Evolutionary conservation across 2,329 filamentous ascomycete species (phyloP).

Genomic region (Talaromyces sp.): DNA sequence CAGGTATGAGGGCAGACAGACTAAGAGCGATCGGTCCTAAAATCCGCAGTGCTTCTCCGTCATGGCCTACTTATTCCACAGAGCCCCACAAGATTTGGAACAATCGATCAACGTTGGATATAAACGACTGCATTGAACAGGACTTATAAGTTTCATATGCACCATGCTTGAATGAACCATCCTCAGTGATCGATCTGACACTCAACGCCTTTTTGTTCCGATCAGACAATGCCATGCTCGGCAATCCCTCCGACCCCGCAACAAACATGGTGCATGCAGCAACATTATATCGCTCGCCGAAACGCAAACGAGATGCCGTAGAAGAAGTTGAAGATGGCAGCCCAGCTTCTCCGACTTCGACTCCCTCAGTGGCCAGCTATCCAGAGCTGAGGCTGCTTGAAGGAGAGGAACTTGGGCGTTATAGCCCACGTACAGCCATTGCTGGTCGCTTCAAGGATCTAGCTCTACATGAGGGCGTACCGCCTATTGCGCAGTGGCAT

Average conservation of each 20-base stretch:
- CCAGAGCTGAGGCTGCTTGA: conserved; percentile 29
- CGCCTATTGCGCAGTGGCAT: conserved; percentile 2
- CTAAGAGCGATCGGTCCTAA: background rate
- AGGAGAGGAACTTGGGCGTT: conserved; percentile 28
- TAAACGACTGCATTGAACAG: background rate
- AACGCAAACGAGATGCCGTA: conserved; percentile 32
- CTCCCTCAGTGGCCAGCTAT: conserved; percentile 26
- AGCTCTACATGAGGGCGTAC: conserved; percentile 29
- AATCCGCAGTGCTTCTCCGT: background rate
- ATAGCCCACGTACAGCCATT: conserved; percentile 37
- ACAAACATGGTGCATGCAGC: conserved; percentile 26
- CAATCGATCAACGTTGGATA: background rate
- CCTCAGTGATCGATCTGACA: background rate
- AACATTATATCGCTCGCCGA: conserved; percentile 27
- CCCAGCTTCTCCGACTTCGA: conserved; percentile 30
- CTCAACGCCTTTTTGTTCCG: background rate
- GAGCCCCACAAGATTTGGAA: background rate
- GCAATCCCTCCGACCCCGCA: conserved; percentile 21
- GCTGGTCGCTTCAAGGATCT: conserved; percentile 37
- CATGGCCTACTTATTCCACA: background rate
- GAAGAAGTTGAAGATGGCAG: conserved; percentile 25
- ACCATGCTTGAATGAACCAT: background rate
- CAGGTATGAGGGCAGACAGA: background rate
- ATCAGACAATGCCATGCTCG: background rate
- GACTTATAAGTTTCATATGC: background rate